These are phyloP conservation scores for Trypanosoma congolense DNA, from an alignment of 208 protist species.

Conservation along the genomic window DNA sequence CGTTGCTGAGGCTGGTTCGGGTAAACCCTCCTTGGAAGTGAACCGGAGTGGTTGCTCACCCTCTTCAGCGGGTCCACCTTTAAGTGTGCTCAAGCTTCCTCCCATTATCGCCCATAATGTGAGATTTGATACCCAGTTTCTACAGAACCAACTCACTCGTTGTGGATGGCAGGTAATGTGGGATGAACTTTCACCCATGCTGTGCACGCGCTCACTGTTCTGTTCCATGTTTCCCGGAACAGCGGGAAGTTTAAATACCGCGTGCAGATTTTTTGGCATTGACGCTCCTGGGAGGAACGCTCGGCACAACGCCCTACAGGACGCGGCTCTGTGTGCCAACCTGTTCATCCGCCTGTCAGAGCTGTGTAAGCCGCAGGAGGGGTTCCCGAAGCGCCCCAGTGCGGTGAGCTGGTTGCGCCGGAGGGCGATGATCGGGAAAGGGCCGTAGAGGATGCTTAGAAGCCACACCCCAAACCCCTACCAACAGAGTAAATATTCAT, in stretches of 20 bases:
- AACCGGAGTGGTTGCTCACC: too few species aligned
- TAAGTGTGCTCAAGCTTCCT: conserved; percentile 28
- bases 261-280: conserved; percentile 38
- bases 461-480: too few species aligned
- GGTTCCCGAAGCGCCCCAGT: too few species aligned
- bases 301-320: conserved; percentile 42
- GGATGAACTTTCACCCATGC: conserved; percentile 39
- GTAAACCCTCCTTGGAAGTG: too few species aligned
- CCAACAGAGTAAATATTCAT: too few species aligned
- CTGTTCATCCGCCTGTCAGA: conserved; percentile 38
- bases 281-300: conserved; percentile 23
- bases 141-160: conserved; percentile 24
- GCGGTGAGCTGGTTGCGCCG: too few species aligned
- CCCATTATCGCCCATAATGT: conserved; percentile 70
- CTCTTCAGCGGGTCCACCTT: too few species aligned
- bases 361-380: conserved; percentile 1
- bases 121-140: conserved; percentile 49
- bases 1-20: too few species aligned
- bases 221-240: conserved; percentile 42
- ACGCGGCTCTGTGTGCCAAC: conserved; percentile 45
- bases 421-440: too few species aligned
- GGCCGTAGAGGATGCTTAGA: too few species aligned
- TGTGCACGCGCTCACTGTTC: conserved; percentile 45
- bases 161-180: conserved; percentile 44
- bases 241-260: conserved; percentile 28